Base-by-base conservation (phyloP, 2,329 filamentous ascomycete species). In the Phialocephala subalpina region DNA sequence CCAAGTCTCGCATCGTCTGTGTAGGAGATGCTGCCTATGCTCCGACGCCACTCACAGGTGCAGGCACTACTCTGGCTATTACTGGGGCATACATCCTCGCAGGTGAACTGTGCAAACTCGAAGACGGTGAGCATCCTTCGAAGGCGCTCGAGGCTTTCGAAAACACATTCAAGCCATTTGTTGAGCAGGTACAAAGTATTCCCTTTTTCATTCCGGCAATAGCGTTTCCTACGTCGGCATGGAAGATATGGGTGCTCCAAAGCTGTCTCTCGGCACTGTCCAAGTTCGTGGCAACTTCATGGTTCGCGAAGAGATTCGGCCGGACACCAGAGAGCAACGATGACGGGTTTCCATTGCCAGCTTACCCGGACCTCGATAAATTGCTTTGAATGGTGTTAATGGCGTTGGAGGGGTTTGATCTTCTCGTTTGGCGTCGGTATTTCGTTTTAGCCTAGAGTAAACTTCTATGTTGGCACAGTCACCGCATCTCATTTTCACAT, bases 11-110 rank as follows among this genome's bases (percentile, higher is more conserved):
- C 0, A 79, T 87, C 2, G 81, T 79, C 1, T 76, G 87, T 0
- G 60, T 88, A 0, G 87, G 86, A 0, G 86, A 90, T 68, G 84
- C 87, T 82, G 1, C 86, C 87, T 70, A 84, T 85, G 1, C 86
- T 77, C 83, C 85, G 0, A 79, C 81, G 0, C 79, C 82, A 0
- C 66, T 82, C 3, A 83, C 82, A 0, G 87, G 86, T 0, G 80
- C 83, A 77, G 86, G 86, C 0, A 86, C 84, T 0, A 82, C 82
- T 1, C 69, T 78, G 0, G 80, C 81, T 0, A 70, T 89, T 0
- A 72, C 84, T 0, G 82, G 82, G 0, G 84, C 85, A 0, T 89
- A 89, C 70, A 75, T 87, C 2, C 77, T 90, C 3, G 86, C 86
- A 0, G 87, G 87, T 1, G 55, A 57, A 20, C 5, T 57, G 8